Evolutionary conservation across 129 eudicot genomes (phyloP).

Genomic region (Apium graveolens): DNA sequence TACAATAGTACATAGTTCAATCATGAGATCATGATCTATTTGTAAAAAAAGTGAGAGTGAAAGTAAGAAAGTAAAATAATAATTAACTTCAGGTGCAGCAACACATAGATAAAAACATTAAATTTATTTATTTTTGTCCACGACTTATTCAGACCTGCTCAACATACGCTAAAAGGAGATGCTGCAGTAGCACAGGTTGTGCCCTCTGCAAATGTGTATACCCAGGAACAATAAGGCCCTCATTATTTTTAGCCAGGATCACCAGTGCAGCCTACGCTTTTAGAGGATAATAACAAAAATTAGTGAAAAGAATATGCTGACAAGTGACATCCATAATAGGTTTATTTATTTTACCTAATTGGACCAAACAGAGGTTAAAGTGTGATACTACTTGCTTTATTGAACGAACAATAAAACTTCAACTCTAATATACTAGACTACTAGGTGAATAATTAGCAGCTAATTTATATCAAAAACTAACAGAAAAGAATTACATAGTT

Average conservation of each 20-base stretch:
- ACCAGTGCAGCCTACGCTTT: constrained; percentile 56
- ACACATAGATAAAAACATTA: neutral
- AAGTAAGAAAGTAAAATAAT: neutral
- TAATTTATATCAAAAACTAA: neutral
- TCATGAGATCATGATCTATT: neutral
- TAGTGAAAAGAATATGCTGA: neutral
- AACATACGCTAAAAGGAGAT: constrained; percentile 84
- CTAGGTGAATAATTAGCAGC: neutral
- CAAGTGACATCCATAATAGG: neutral
- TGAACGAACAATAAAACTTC: rapidly evolving
- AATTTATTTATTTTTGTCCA: neutral
- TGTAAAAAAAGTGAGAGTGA: neutral
- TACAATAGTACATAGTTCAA: too few relatives aligned
- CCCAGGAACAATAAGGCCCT: constrained; percentile 89
- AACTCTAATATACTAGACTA: neutral
- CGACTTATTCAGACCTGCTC: constrained; percentile 61
- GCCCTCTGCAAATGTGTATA: constrained; percentile 94
- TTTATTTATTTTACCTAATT: neutral
- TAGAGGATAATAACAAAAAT: constrained; percentile 2
- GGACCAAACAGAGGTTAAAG: neutral
- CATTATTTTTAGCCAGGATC: constrained; percentile 62
- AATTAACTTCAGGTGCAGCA: neutral
- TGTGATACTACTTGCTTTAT: neutral
- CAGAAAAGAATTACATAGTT: neutral
- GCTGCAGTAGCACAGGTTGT: constrained; percentile 88